Evolutionary conservation across 2,329 filamentous ascomycete genomes (phyloP).

Genomic region (Pseudohalonectria lignicola): DNA sequence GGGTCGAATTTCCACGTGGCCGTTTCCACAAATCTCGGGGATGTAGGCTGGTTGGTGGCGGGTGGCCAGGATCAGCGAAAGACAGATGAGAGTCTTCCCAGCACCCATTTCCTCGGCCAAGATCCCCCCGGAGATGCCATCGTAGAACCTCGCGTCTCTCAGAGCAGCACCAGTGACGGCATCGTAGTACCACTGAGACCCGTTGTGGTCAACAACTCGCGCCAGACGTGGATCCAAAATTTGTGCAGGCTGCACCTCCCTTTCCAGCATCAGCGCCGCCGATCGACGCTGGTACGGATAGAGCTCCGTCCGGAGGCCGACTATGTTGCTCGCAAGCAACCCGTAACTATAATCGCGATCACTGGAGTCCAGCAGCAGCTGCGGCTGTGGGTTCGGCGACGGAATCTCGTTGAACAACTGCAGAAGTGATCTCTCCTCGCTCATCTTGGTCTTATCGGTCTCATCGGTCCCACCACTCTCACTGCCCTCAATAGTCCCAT

Average conservation of each 20-base stretch:
- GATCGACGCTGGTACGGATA: slow-evolving; percentile 75
- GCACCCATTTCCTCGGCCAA: slow-evolving; percentile 71
- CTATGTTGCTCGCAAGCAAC: slow-evolving; percentile 39
- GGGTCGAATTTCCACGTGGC: slow-evolving; percentile 24
- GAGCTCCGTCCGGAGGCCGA: slow-evolving; percentile 52
- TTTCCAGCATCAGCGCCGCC: slow-evolving; percentile 73
- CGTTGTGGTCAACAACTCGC: slow-evolving; percentile 46
- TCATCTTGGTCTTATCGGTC: slow-evolving; percentile 26
- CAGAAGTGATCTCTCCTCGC: too few species aligned
- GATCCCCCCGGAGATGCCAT: slow-evolving; percentile 64
- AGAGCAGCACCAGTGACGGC: slow-evolving; percentile 50
- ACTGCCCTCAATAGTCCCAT: too few species aligned
- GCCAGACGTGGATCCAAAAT: slow-evolving; percentile 66
- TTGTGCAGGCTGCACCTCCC: slow-evolving; percentile 55
- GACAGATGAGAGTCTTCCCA: slow-evolving; percentile 82
- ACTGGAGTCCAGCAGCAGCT: slow-evolving; percentile 8
- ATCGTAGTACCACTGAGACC: slow-evolving; percentile 59
- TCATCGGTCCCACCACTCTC: slow-evolving; percentile 6
- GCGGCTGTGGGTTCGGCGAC: slow-evolving; percentile 50
- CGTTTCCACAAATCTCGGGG: slow-evolving; percentile 45
- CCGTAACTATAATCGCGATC: slow-evolving; percentile 39
- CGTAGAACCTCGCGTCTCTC: slow-evolving; percentile 60
- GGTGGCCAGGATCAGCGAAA: slow-evolving; percentile 43
- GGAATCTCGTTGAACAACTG: slow-evolving; percentile 64
- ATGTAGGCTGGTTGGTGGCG: slow-evolving; percentile 55